A percentile compares a stretch with the other conserved stretches of the same genome.
Evolutionary conservation across 768 basidiomycete species (phyloP).

Genomic region (Phylloporus scabripes): DNA sequence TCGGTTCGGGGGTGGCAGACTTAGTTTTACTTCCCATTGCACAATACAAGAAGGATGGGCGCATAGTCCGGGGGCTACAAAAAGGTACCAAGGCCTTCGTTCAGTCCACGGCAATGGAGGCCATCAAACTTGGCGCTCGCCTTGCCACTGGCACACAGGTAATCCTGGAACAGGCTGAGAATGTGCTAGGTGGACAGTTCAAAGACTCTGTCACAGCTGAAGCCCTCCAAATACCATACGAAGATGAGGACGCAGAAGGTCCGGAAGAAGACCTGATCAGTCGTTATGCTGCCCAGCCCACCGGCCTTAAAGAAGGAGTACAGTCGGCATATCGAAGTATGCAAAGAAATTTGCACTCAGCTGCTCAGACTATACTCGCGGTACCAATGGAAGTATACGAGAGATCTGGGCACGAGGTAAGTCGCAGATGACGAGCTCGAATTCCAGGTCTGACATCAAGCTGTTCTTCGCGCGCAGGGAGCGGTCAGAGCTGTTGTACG

Average conservation of each 20-base stretch:
- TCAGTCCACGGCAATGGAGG: constrained; percentile 91
- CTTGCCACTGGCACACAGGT: constrained; percentile 97
- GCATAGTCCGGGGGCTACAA: constrained; percentile 88
- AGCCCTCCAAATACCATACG: constrained; percentile 46
- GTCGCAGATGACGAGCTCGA: constrained; percentile 14
- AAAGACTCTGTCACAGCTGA: constrained; percentile 61
- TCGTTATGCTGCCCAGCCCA: constrained; percentile 89
- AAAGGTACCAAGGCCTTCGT: constrained; percentile 92
- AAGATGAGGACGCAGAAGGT: constrained; percentile 25
- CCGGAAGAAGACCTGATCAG: constrained; percentile 62
- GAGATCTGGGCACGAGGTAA: constrained; percentile 82
- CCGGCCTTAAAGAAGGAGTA: constrained; percentile 78
- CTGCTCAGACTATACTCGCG: constrained; percentile 96
- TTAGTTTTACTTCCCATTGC: constrained; percentile 93
- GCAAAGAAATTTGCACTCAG: constrained; percentile 80
- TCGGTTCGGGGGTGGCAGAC: constrained; percentile 95
- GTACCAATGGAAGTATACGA: constrained; percentile 99
- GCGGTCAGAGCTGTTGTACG: constrained; percentile 91
- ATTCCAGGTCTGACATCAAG: neutral
- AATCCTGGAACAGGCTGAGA: constrained; percentile 92
- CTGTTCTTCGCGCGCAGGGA: constrained; percentile 47
- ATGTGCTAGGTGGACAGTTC: constrained; percentile 78
- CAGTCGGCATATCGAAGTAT: constrained; percentile 89
- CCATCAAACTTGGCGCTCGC: constrained; percentile 88
- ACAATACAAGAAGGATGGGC: constrained; percentile 95